Percentiles rank a stretch among this genome's conserved stretches.
phyloP scores from a whole-genome alignment of 2,329 filamentous ascomycete species.

The Colletotrichum sojae region DNA sequence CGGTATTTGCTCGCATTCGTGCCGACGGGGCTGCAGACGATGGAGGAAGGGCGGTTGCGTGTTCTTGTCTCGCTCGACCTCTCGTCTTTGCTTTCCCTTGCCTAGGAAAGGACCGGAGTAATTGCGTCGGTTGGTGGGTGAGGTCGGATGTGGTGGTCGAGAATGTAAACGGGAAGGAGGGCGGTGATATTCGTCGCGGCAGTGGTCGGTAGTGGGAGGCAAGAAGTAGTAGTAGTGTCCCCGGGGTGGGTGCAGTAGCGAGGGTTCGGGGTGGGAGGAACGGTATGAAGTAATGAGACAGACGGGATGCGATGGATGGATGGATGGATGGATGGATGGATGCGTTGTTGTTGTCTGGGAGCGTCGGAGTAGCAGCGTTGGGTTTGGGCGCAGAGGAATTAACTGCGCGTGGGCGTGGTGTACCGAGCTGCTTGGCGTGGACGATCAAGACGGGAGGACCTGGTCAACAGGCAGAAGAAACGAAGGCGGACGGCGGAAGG shows the following conservation, averaged over 20 bases:
- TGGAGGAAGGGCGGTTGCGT: background rate
- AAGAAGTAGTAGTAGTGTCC: constrained; percentile 1
- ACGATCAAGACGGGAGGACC: constrained; percentile 30
- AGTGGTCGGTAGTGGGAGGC: constrained; percentile 17
- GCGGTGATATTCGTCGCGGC: constrained; percentile 22
- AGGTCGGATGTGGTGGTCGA: background rate
- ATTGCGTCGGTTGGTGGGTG: background rate
- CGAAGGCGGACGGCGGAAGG: constrained; percentile 24
- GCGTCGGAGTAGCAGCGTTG: constrained; percentile 12
- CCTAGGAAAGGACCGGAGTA: too few relatives aligned
- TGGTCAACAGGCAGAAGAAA: constrained; percentile 41
- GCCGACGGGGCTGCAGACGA: constrained; percentile 21
- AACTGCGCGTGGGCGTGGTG: background rate
- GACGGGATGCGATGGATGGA: too few relatives aligned
- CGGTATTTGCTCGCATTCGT: constrained; percentile 30
- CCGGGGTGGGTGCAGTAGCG: background rate
- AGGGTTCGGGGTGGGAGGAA: background rate
- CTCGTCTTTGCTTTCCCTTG: too few relatives aligned
- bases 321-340: too few relatives aligned
- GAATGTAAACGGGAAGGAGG: constrained; percentile 3
- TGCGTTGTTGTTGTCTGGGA: constrained; percentile 5
- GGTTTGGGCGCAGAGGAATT: constrained; percentile 7
- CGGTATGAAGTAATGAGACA: constrained; percentile 39
- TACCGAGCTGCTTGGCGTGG: constrained; percentile 25
- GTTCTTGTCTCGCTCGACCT: too few relatives aligned